Base-by-base conservation (phyloP, 2,329 filamentous ascomycete species). In the Fusarium palustre region DNA sequence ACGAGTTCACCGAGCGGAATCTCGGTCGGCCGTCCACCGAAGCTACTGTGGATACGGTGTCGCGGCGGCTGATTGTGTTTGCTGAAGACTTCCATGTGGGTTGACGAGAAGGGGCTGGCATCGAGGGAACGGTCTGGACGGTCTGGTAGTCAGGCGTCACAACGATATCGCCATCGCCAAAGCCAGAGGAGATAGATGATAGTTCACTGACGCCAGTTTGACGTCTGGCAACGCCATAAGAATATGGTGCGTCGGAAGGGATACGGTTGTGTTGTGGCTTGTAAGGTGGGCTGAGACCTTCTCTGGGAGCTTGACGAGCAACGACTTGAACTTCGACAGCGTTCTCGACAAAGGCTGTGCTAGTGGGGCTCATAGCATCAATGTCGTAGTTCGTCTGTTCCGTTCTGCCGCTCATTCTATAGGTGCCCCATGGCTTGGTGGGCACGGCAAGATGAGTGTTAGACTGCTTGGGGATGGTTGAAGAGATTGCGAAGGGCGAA, bases 161-260 rank as follows among this genome's bases (percentile, higher is more conserved):
- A 33, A 87, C 82, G 30, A 89, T 87, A 45, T 89, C 86, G 25
- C 84, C 86, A 70, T 90, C 88, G 20, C 88, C 88, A 65, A 90
- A 90, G 9, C 88, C 88, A 0, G 88, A 90, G 0, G 88, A 90
- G 6, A 90, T 79, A 0, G 88, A 90, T 0, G 88, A 90, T 33
- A 88, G 71, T 48, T 84, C 83, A 62, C 85, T 88, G 6, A 78
- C 74, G 10, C 83, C 80, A 33, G 83, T 81, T 38, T 71, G 75
- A 16, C 66, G 63, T 30, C 71, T 66, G 31, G 41, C 46, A 13
- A 56, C 22, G 34, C 70, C 68, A 20, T 70, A 70, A 52, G 53
- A 54, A 20, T 69, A 62, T 20, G 68, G 68, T 34, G 60, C 61
- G n/a, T 68, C 54, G 28, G 70, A 61, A 53, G 65, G 71, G 18